A percentile compares a stretch with the other conserved stretches of the same genome.
phyloP scores from a whole-genome alignment of 257 asterid species.

The Solanum dulcamara region DNA sequence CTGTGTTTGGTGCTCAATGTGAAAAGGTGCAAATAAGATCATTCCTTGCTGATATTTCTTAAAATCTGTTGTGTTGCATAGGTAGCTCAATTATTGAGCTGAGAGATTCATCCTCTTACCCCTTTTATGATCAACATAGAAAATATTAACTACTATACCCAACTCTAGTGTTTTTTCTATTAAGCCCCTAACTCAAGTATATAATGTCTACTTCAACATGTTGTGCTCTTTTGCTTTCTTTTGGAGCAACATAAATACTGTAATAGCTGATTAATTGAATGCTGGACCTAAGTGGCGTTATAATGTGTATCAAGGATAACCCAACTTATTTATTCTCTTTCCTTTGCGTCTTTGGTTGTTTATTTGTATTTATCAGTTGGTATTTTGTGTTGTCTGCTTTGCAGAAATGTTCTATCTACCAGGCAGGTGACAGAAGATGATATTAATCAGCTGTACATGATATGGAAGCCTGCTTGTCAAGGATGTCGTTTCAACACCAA shows the following conservation, averaged over 20 bases:
- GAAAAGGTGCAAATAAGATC: neutral
- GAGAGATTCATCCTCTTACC: neutral
- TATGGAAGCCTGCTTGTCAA: conserved; percentile 78
- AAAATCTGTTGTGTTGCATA: neutral
- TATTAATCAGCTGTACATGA: conserved; percentile 68
- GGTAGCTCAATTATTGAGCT: neutral
- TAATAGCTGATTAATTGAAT: neutral
- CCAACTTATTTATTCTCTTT: neutral
- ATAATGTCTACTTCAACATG: neutral
- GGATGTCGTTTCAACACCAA: conserved; percentile 90
- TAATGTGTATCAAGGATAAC: neutral
- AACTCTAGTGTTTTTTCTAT: neutral
- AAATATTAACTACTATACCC: neutral
- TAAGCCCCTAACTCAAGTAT: neutral
- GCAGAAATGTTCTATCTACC: conserved; percentile 59
- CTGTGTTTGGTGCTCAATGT: neutral
- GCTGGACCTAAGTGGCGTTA: neutral
- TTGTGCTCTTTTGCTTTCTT: neutral
- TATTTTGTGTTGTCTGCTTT: neutral
- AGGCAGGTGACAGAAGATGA: conserved; percentile 64
- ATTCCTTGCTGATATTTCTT: neutral
- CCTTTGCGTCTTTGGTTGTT: neutral
- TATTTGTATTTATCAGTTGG: neutral
- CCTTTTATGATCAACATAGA: neutral
- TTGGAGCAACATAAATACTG: neutral